Base-by-base conservation (phyloP, 495 filamentous ascomycete genomes). In the Cladorrhinum samala region DNA sequence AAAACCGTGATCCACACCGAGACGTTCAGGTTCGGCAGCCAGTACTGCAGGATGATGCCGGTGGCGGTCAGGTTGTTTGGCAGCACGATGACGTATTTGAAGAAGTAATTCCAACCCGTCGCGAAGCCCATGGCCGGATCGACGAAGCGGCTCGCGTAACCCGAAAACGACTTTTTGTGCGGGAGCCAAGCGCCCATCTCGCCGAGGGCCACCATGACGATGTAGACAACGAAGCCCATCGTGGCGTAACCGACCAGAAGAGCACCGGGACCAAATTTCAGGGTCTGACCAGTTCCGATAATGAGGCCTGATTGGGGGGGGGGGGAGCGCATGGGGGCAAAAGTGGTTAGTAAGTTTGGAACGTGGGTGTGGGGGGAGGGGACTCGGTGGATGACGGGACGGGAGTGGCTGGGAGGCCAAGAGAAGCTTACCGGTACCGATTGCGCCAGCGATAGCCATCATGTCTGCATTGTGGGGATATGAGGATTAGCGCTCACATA, bases 361-460 rank as follows among this genome's bases (percentile, higher is more conserved):
- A n/a, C n/a, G n/a, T n/a, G n/a, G n/a, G n/a, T n/a, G n/a, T n/a
- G n/a, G n/a, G n/a, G n/a, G n/a, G n/a, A n/a, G n/a, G n/a, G n/a
- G n/a, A n/a, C n/a, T n/a, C n/a, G n/a, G n/a, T n/a, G n/a, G n/a
- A n/a, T n/a, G 11, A 33, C 5, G 27, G 27, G 27, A 33, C 49
- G 21, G 16, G 43, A 21, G 20, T 9, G n/a, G 21, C 41, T n/a
- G 20, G n/a, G n/a, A 19, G 9, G 45, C 16, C 9, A 33, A 25
- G 3, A 37, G 47, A 11, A 38, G 43, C 40, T 50, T 50, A 59
- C 62, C 85, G 27, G 86, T 89, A 55, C 87, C 88, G 56, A 94
- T 87, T 9, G 89, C 88, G 43, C 87, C 86, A 23, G 89, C 88
- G 58, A 94, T 89, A 3, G 88, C 89, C 77, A 94, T 91, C 81